Percentiles rank a stretch among this genome's conserved stretches.
These are phyloP conservation scores for Murraya koenigii DNA, from an alignment of 345 rosid genomes.

Conservation along the genomic window DNA sequence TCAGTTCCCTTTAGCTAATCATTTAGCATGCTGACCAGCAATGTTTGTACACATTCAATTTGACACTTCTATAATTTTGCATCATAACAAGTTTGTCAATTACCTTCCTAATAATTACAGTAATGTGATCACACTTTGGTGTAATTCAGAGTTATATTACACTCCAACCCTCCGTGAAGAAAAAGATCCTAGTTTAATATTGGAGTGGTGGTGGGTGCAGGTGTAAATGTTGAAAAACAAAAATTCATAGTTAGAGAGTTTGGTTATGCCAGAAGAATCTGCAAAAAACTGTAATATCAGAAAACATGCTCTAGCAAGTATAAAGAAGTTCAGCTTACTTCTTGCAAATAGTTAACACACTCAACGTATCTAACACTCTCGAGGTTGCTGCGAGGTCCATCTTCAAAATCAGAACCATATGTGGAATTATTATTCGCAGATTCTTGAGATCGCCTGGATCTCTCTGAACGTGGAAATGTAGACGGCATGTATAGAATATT, in stretches of 20 bases:
- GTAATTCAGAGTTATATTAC: too few species aligned
- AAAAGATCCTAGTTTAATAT: not conserved
- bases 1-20: not conserved
- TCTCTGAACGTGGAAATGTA: constrained; percentile 93
- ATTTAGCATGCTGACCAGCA: not conserved
- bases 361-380: constrained; percentile 73
- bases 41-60: not conserved
- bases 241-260: not conserved
- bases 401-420: constrained; percentile 54
- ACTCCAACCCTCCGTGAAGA: too few species aligned
- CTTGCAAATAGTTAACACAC: constrained; percentile 82
- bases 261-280: not conserved
- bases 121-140: not conserved
- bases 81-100: not conserved
- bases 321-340: constrained; percentile 44
- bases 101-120: not conserved
- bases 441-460: constrained; percentile 66
- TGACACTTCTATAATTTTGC: not conserved
- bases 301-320: not conserved
- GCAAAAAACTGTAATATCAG: not conserved
- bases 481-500: constrained; percentile 95
- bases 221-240: not conserved
- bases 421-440: constrained; percentile 50
- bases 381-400: constrained; percentile 87
- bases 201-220: not conserved